Percentiles rank a stretch among this genome's conserved stretches.
Evolutionary conservation across 2,329 filamentous ascomycete genomes (phyloP).

Genomic region (Alternaria arbusti): DNA sequence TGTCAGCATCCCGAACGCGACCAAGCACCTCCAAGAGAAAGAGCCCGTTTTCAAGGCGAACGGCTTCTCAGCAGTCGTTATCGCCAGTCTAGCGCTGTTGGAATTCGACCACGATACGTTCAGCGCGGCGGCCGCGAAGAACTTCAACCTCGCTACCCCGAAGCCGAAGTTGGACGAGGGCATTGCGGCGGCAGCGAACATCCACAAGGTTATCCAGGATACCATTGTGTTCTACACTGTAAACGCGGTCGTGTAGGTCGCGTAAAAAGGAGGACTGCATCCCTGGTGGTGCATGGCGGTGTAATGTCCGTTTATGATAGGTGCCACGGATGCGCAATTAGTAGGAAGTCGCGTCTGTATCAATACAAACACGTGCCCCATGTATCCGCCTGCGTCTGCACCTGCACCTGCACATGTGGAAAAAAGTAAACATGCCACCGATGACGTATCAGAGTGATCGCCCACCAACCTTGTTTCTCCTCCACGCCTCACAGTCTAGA

Average conservation of each 20-base stretch:
- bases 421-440: neutral
- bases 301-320: neutral
- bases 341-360: neutral
- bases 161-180: slow-evolving; percentile 16
- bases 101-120: slow-evolving; percentile 27
- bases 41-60: slow-evolving; percentile 16
- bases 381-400: neutral
- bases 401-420: neutral
- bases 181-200: slow-evolving; percentile 18
- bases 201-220: slow-evolving; percentile 22
- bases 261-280: neutral
- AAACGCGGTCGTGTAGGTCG: neutral
- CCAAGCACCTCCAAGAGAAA: slow-evolving; percentile 16
- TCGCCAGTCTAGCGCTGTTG: slow-evolving; percentile 22
- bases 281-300: neutral
- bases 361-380: neutral
- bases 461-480: neutral
- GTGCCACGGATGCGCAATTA: neutral
- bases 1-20: slow-evolving; percentile 17
- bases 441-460: slow-evolving; percentile 4
- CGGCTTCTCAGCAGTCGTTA: slow-evolving; percentile 6
- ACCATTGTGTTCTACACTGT: slow-evolving; percentile 17
- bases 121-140: slow-evolving; percentile 17
- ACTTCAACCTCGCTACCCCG: slow-evolving; percentile 9
- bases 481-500: slow-evolving; percentile 1